Percentiles rank a stretch among this genome's conserved stretches.
Conservation (phyloP, 345 rosid genomes). For the Boechera divaricarpa region DNA sequence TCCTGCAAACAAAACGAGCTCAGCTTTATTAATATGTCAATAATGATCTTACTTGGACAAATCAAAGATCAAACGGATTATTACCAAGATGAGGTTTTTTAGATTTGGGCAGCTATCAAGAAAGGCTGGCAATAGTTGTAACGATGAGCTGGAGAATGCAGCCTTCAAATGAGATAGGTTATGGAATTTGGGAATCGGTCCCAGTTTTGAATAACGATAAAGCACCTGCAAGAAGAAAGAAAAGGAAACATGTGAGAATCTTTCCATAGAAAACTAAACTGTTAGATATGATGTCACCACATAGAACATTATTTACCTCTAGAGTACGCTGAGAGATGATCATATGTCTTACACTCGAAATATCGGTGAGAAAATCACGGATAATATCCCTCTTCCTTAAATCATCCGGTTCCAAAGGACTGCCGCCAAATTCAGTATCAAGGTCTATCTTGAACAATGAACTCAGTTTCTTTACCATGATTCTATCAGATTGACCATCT, state of each 20-base stretch:
- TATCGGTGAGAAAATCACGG: background rate
- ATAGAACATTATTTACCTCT: background rate
- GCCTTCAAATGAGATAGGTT: conserved; percentile 5
- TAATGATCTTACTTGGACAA: background rate
- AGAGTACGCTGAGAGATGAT: background rate
- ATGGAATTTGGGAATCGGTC: background rate
- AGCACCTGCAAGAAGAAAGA: background rate
- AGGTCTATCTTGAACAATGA: conserved; percentile 10
- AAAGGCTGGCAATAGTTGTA: background rate
- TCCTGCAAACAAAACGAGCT: background rate
- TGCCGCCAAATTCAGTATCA: background rate
- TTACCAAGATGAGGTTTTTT: conserved; percentile 16
- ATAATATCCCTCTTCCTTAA: background rate
- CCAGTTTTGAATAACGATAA: background rate
- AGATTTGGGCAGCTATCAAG: conserved; percentile 31
- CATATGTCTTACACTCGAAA: conserved; percentile 14
- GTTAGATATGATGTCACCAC: background rate
- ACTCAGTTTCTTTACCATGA: background rate
- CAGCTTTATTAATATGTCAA: background rate
- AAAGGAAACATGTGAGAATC: background rate
- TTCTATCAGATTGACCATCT: background rate
- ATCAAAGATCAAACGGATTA: background rate
- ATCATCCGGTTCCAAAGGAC: background rate
- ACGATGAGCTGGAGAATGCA: background rate
- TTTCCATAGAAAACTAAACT: background rate